These are phyloP conservation scores for Hansenula anomala DNA, from an alignment of 1,139 yeast species.

Conservation along the genomic window DNA sequence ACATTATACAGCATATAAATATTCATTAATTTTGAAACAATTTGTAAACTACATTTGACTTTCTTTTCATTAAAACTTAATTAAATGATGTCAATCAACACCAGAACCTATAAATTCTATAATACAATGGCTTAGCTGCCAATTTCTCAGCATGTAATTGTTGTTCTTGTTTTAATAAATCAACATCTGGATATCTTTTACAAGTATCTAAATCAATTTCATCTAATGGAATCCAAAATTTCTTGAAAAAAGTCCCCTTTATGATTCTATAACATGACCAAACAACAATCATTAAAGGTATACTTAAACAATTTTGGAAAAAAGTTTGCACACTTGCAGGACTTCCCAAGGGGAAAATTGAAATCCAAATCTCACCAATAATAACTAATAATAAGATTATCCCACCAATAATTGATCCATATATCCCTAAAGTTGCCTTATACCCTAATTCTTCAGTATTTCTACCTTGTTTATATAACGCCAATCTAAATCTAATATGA, in stretches of 20 bases:
- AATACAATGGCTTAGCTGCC: conserved; percentile 28
- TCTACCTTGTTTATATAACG: conserved; percentile 54
- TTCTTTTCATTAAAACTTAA: too few relatives aligned
- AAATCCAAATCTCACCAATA: conserved; percentile 62
- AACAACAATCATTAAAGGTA: conserved; percentile 41
- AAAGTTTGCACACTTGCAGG: conserved; percentile 41
- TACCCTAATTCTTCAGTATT: conserved; percentile 47
- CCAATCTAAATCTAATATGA: conserved; percentile 62
- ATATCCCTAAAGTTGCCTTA: conserved; percentile 47
- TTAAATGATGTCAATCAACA: conserved; percentile 30
- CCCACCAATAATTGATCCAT: conserved; percentile 49
- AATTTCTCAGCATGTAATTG: conserved; percentile 36
- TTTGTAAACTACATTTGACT: too few relatives aligned
- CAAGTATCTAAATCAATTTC: conserved; percentile 48
- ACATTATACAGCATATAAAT: not conserved
- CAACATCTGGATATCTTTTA: conserved; percentile 43
- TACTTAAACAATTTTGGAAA: conserved; percentile 44
- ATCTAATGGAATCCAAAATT: conserved; percentile 27
- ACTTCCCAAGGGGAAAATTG: conserved; percentile 61
- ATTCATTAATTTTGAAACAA: not conserved
- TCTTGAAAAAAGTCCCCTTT: conserved; percentile 31
- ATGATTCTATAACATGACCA: conserved; percentile 34
- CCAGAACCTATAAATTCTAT: conserved; percentile 40
- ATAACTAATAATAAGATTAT: conserved; percentile 44
- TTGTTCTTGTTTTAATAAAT: conserved; percentile 36